Base-by-base conservation (phyloP, 129 eudicot species). In the Chrysanthemum seticuspe region DNA sequence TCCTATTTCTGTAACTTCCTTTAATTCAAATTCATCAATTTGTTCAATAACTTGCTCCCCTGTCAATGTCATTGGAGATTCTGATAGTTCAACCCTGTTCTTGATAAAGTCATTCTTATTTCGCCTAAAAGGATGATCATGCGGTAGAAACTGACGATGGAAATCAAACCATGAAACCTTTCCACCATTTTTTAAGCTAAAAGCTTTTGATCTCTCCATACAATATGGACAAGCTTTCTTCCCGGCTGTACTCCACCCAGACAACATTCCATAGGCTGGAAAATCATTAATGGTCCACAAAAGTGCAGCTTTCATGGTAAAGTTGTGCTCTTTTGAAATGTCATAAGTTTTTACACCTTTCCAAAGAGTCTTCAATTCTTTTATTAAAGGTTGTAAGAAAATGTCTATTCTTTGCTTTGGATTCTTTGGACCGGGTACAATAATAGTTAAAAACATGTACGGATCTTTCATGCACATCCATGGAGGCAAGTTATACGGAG, bases 401-500 rank as follows among this genome's bases (percentile, higher is more conserved):
- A 77, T 63, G 73, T 71, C 13, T 19, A 65, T 13, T 13, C 61
- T 5, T 6, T 55, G 19, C 8, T 55, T 55, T 0, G 57, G 36
- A 1, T 76, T 8, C 5, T 73, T 55, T 52, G 70, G 9, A 1
- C 6, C 9, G 9, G 45, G 10, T 6, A 40, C 45, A 40, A 40
- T 40, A 40, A 40, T 6, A 0, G 45, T 40, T 40, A 40, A 40
- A 36, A 40, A 40, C 45, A 40, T 40, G 9, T 40, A 40, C 0
- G 45, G 9, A 40, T 40, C 45, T 40, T 40, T 40, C 45, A 40
- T 40, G 6, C 45, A 40, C 45, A 40, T 49, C 18, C 29, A 10
- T 8, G 76, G 82, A 0, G 82, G 79, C 7, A 82, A 40, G 18
- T 82, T 77, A 6, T 76, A 77, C 0, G 56, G 67, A 12, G 68